Base-by-base conservation (phyloP, 257 asterid species). In the Solanum bulbocastanum region DNA sequence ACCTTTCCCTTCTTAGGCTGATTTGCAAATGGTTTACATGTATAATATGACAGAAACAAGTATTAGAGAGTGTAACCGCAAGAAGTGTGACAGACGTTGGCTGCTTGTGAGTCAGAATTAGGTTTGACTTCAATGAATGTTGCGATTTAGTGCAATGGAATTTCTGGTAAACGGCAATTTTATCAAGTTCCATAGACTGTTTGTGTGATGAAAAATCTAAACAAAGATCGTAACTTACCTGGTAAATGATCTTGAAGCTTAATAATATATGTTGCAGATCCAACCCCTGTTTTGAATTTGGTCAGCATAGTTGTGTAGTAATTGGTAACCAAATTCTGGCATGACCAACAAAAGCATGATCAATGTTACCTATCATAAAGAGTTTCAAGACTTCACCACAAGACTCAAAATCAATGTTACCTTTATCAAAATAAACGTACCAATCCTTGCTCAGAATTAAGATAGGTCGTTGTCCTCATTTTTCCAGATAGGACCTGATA, bases 231-330 rank as follows among this genome's bases (percentile, higher is more conserved):
- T 14, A 60, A 56, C 37, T 91, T 95, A 96, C 99, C 91, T 94
- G 86, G 93, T 72, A 85, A 97, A 96, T 90, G 98, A 94, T 89
- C 88, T 89, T 88, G 96, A 84, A 72, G 91, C 92, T 91, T 88
- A 94, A 89, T 89, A 91, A 92, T 91, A 91, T 88, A 95, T 90
- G 88, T 92, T 92, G 93, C 97, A 95, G 90, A 94, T 93, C 99
- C 99, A 96, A 90, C 98, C 99, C 99, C 99, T 96, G 86, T 88
- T 75, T 86, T 92, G 95, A 86, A 93, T 92, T 89, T 94, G 96
- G 66, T 92, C 93, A 69, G 94, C 93, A 89, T 95, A 97, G 92
- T 93, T 94, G 85, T 95, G 95, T 88, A 97, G 92, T 84, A 96
- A 91, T 91, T 96, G 99, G 90, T 93, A 91, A 66, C 98, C 98